Evolutionary conservation across 148 eudicot species (phyloP).

Genomic region (Rhododendron vialii): DNA sequence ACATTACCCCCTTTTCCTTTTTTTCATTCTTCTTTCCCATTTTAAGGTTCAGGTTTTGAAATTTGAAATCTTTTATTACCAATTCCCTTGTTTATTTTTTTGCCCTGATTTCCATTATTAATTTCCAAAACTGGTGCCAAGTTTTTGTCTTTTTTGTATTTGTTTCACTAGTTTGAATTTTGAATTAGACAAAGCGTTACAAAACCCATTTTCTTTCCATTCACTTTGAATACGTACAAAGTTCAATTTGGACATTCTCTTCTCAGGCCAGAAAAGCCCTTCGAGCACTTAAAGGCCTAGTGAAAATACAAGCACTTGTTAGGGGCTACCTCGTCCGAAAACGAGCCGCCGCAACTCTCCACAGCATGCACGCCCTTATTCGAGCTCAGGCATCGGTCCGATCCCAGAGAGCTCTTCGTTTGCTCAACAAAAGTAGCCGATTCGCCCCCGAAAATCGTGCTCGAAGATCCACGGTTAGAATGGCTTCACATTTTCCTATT

Average conservation of each 20-base stretch:
- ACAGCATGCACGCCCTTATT: constrained; percentile 82
- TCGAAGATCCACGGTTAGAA: constrained; percentile 55
- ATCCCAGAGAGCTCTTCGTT: constrained; percentile 51
- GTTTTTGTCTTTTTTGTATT: no score
- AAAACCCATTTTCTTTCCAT: no score
- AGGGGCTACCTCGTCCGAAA: constrained; percentile 84
- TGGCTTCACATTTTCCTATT: neutral
- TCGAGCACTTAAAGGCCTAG: constrained; percentile 80
- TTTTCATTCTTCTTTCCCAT: neutral
- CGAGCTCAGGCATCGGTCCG: constrained; percentile 74
- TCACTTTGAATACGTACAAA: neutral
- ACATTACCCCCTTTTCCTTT: neutral
- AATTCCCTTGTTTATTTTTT: neutral
- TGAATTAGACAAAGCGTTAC: neutral
- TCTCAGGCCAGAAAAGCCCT: constrained; percentile 79
- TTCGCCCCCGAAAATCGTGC: constrained; percentile 38
- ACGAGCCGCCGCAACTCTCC: constrained; percentile 73
- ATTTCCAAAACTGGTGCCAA: neutral
- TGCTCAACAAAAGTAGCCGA: constrained; percentile 24
- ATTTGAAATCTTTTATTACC: constrained; percentile 1
- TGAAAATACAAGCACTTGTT: constrained; percentile 84
- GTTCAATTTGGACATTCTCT: neutral
- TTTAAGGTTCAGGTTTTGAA: neutral
- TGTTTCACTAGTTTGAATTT: neutral
- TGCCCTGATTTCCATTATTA: neutral